Percentiles rank a stretch among this genome's conserved stretches.
phyloP scores from a whole-genome alignment of 176 grass and related monocot genomes.

The Carex kokanica region DNA sequence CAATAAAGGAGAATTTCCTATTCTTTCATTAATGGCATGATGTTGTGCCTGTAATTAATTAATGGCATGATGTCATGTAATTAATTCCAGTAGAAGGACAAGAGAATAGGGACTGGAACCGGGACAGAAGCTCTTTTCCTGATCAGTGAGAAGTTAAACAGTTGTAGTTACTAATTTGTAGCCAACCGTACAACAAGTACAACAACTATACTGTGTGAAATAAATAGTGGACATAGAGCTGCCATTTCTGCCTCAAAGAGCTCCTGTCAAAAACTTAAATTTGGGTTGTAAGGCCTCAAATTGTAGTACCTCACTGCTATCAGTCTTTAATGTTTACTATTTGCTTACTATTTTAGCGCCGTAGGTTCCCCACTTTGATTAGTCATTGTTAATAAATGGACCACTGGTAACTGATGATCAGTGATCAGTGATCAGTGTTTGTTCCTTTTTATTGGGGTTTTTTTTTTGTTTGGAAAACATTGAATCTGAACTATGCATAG shows the following conservation, averaged over 20 bases:
- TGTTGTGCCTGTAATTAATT: neutral
- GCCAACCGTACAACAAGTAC: conserved; percentile 8
- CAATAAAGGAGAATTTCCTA: neutral
- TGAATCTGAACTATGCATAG: neutral
- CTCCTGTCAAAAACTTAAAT: neutral
- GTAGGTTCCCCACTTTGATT: neutral
- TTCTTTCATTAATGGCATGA: neutral
- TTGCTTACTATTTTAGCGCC: conserved; percentile 20
- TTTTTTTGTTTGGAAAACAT: neutral
- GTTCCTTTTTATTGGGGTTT: neutral
- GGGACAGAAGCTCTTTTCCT: neutral
- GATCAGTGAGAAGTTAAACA: neutral
- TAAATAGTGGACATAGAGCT: neutral
- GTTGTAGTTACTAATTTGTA: neutral
- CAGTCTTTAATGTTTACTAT: conserved; percentile 18
- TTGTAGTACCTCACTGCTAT: conserved; percentile 8
- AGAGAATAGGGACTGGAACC: conserved; percentile 11
- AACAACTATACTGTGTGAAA: neutral
- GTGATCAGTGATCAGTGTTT: neutral
- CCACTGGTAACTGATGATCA: conserved; percentile 24
- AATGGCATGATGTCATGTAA: neutral
- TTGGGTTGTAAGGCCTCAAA: conserved; percentile 15
- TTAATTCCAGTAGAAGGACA: neutral
- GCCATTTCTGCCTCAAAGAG: conserved; percentile 12
- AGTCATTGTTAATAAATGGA: conserved; percentile 15